Base-by-base conservation (phyloP, 495 filamentous ascomycete species). In the Lasiosphaeria hispida region DNA sequence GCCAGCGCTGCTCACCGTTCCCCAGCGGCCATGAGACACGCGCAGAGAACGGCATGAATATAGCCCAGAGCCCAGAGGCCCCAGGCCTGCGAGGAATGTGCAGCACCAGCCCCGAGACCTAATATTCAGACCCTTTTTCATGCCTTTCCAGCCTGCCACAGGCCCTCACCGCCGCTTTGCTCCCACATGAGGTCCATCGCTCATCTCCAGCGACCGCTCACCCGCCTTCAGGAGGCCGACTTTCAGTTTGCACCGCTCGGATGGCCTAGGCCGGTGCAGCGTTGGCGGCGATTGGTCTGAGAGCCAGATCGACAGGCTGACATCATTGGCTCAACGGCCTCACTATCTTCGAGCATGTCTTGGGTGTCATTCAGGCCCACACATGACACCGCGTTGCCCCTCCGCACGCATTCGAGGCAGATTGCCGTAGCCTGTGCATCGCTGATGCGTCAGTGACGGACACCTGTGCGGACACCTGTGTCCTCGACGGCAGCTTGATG, bases 311-410 rank as follows among this genome's bases (percentile, higher is more conserved):
- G 42, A 59, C 54, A 23, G 42, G 34, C 55, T 68, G 65, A 64
- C 65, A 65, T 68, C 62, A 68, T 68, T 63, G 57, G 65, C 41
- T 56, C 49, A 50, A 57, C 56, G 48, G 34, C 14, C 43, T 33
- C 57, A 53, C 55, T 37, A 51, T 36, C 37, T 11, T 36, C n/a
- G 30, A 35, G 23, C 38, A 11, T 38, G 10, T 15, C 50, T 7
- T 14, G 50, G 49, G 53, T 61, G 54, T 58, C 60, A 61, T 63
- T 23, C 17, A 14, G 55, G 48, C 56, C 65, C 65, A 64, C 62
- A 56, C 13, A 58, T 58, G 59, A 53, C 59, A 60, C 54, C 50
- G 23, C 33, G 45, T 34, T 38, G 23, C 41, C 39, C 47, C 48
- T 34, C 30, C 23, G 23, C 23, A 30, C 23, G 23, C 2, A 30